Conservation (phyloP, 768 basidiomycete species). For the Mrakia blollopis region DNA sequence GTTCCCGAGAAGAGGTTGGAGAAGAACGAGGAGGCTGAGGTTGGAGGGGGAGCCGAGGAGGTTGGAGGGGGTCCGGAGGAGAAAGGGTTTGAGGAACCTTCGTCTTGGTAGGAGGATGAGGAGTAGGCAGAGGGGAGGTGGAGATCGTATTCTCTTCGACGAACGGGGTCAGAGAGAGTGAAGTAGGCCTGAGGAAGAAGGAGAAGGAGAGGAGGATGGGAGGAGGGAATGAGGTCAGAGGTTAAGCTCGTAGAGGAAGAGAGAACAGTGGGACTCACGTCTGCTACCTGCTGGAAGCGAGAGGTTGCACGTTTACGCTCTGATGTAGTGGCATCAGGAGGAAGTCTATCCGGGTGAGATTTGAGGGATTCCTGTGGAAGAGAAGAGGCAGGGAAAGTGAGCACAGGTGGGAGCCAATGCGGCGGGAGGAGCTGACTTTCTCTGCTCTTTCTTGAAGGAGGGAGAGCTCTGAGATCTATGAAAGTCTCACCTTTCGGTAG, state of each 20-base stretch:
- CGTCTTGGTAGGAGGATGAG: slow-evolving; percentile 41
- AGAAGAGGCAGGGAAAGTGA: neutral
- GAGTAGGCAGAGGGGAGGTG: slow-evolving; percentile 37
- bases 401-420: too few relatives aligned
- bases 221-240: neutral
- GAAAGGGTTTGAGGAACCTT: neutral
- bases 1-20: slow-evolving; percentile 37
- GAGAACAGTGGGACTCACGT: slow-evolving; percentile 46
- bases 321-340: slow-evolving; percentile 31
- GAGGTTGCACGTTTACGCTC: slow-evolving; percentile 25
- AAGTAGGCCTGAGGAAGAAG: slow-evolving; percentile 57
- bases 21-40: slow-evolving; percentile 34
- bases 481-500: slow-evolving; percentile 4
- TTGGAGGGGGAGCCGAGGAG: slow-evolving; percentile 10
- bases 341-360: slow-evolving; percentile 82
- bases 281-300: slow-evolving; percentile 67
- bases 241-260: neutral
- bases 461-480: too few relatives aligned
- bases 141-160: slow-evolving; percentile 46
- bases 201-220: neutral
- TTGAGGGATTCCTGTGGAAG: slow-evolving; percentile 46
- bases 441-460: too few relatives aligned
- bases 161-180: slow-evolving; percentile 71
- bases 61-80: slow-evolving; percentile 16
- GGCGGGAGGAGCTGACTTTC: neutral